A percentile compares a stretch with the other conserved stretches of the same genome.
These are phyloP conservation scores for Phytophthora sojae DNA, from an alignment of 352 stramenopile species.

Conservation along the genomic window DNA sequence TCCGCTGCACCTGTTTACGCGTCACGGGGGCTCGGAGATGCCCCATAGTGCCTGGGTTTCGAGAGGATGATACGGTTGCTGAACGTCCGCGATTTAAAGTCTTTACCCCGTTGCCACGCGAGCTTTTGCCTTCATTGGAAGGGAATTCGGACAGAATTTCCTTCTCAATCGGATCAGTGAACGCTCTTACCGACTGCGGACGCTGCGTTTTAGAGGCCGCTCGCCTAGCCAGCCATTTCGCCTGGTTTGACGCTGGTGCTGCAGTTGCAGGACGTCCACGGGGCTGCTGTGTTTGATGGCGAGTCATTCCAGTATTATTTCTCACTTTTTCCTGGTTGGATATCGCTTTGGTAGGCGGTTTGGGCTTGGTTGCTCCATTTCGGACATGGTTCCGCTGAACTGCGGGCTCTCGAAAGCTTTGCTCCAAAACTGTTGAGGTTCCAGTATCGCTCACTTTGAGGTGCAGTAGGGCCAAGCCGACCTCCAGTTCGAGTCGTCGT, in stretches of 20 bases:
- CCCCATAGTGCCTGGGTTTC: neutral
- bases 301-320: neutral
- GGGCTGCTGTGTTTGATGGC: neutral
- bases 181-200: neutral
- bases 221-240: slow-evolving; percentile 1
- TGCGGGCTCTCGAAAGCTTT: neutral
- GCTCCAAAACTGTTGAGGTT: neutral
- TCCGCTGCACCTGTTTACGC: slow-evolving; percentile 24
- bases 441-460: neutral
- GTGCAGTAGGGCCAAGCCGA: slow-evolving; percentile 38
- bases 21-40: neutral
- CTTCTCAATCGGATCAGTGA: slow-evolving; percentile 40
- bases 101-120: neutral
- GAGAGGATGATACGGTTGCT: neutral
- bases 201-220: neutral
- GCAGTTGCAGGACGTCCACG: neutral
- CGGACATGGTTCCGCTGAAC: neutral
- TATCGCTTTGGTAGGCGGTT: neutral
- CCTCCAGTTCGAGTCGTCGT: slow-evolving; percentile 55
- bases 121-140: neutral
- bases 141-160: slow-evolving; percentile 45
- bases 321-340: neutral
- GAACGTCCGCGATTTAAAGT: neutral
- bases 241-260: neutral
- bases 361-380: neutral